Evolutionary conservation across 305 asterid species (phyloP).

Genomic region (Fraxinus velutina): DNA sequence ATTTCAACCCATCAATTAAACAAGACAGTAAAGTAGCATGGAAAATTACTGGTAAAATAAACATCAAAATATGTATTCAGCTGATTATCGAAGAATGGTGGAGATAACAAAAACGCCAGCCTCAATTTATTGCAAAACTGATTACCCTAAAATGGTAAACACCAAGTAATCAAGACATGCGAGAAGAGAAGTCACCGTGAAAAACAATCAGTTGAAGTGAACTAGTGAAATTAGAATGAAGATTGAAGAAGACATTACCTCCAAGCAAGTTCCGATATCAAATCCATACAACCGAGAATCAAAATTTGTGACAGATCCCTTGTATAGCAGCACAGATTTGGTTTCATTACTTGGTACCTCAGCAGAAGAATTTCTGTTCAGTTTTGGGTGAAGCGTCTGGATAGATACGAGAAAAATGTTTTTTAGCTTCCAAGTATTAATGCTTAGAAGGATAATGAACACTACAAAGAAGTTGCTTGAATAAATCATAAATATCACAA

Average conservation of each 20-base stretch:
- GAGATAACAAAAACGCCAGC: background rate
- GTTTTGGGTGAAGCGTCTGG: constrained; percentile 76
- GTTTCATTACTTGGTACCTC: constrained; percentile 44
- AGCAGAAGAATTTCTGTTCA: constrained; percentile 42
- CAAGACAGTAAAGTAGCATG: background rate
- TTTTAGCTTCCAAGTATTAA: background rate
- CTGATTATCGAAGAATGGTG: background rate
- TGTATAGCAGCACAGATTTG: constrained; percentile 63
- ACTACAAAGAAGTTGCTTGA: background rate
- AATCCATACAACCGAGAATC: constrained; percentile 67
- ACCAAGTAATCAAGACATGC: background rate
- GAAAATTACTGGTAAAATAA: background rate
- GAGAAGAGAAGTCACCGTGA: background rate
- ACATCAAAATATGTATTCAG: background rate
- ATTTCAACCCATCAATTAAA: constrained; percentile 8
- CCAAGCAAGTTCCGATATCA: constrained; percentile 95
- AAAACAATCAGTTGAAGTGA: background rate
- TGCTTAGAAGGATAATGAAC: background rate
- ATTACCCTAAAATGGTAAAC: background rate
- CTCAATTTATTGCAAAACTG: background rate
- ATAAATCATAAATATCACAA: background rate
- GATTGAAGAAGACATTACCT: constrained; percentile 47
- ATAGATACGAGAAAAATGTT: constrained; percentile 6
- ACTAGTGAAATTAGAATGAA: background rate
- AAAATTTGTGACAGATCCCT: constrained; percentile 66